phyloP scores from a whole-genome alignment of 169 alveolate genomes.

The Eimeria praecox region DNA sequence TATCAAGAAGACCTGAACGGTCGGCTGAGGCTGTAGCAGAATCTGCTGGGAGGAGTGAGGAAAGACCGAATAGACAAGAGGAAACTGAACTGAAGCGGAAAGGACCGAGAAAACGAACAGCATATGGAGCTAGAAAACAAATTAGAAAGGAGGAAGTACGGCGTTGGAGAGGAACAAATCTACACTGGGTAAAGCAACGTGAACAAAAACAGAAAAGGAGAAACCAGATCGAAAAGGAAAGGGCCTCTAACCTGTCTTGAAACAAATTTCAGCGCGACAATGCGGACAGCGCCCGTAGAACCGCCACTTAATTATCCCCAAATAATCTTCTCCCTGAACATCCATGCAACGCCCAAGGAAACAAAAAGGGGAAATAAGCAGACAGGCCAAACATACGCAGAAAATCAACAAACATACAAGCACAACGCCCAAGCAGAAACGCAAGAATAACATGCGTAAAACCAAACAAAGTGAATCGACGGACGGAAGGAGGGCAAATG shows the following conservation, averaged over 20 bases:
- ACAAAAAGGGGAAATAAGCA: neutral
- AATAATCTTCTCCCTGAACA: slow-evolving; percentile 94
- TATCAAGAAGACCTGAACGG: neutral
- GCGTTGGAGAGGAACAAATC: too few relatives aligned
- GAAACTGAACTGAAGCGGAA: neutral
- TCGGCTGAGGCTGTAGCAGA: too few relatives aligned
- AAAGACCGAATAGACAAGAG: neutral
- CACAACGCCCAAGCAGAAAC: neutral
- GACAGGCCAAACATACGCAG: neutral
- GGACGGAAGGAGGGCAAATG: too few relatives aligned
- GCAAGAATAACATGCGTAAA: too few relatives aligned
- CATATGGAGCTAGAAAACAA: neutral
- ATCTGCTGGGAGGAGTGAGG: neutral
- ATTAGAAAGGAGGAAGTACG: too few relatives aligned
- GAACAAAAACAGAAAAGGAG: too few relatives aligned
- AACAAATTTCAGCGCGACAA: slow-evolving; percentile 97
- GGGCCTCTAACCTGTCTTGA: slow-evolving; percentile 90
- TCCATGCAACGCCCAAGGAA: slow-evolving; percentile 62
- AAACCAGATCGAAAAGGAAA: neutral
- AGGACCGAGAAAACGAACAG: neutral
- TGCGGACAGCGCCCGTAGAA: slow-evolving; percentile 98
- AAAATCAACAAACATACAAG: neutral
- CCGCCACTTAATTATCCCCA: slow-evolving; percentile 98
- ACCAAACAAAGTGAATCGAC: too few relatives aligned
- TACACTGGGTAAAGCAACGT: too few relatives aligned